phyloP scores from a whole-genome alignment of 2,329 filamentous ascomycete genomes.

The Hymenoscyphus linearis region DNA sequence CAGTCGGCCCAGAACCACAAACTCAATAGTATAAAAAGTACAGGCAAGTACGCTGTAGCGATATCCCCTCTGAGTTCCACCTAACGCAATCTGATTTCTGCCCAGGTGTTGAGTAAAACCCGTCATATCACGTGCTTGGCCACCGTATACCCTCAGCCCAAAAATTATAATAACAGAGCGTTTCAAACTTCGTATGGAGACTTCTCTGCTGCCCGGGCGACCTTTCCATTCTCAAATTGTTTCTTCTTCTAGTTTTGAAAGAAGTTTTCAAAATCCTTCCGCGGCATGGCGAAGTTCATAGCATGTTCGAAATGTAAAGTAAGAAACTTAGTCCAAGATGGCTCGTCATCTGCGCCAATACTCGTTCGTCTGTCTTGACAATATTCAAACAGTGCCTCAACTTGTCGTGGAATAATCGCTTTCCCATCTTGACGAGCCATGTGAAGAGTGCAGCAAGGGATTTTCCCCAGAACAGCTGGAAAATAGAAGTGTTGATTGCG shows the following conservation, averaged over 20 bases:
- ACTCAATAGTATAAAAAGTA: no score
- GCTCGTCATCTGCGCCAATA: neutral
- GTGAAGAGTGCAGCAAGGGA: neutral
- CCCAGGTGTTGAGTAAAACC: no score
- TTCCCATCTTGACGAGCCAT: neutral
- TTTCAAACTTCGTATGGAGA: neutral
- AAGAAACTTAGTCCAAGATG: neutral
- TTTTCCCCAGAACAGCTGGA: no score
- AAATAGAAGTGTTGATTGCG: no score
- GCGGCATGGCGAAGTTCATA: neutral
- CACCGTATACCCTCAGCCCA: neutral
- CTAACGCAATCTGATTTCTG: no score
- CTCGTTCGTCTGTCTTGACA: neutral
- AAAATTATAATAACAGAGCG: neutral
- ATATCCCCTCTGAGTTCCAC: no score
- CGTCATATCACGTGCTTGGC: neutral
- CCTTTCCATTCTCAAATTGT: neutral
- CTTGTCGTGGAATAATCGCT: neutral
- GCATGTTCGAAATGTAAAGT: neutral
- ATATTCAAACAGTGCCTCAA: neutral
- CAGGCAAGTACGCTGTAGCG: no score
- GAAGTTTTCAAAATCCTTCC: neutral
- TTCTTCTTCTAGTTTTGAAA: neutral
- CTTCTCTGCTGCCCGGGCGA: neutral
- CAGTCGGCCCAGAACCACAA: no score